phyloP scores from a whole-genome alignment of 257 asterid genomes.

The Fraxinus americana region DNA sequence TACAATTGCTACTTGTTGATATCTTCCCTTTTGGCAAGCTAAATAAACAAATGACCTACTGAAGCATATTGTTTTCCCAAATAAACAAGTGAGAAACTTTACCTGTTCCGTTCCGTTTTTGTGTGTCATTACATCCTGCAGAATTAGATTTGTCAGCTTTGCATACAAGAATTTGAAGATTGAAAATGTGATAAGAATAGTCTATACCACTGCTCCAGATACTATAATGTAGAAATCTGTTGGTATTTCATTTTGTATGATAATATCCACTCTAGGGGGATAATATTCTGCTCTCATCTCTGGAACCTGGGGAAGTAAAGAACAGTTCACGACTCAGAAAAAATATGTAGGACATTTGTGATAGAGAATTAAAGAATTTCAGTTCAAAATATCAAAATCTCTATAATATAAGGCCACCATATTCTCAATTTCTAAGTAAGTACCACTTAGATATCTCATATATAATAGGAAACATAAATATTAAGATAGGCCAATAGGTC shows the following conservation, averaged over 20 bases:
- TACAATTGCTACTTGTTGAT: neutral
- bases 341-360: neutral
- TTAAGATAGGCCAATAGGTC: neutral
- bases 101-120: conserved; percentile 82
- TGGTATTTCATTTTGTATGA: conserved; percentile 85
- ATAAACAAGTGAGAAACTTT: conserved; percentile 3
- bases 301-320: conserved; percentile 59
- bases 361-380: neutral
- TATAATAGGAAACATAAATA: neutral
- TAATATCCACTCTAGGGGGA: conserved; percentile 89
- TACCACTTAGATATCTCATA: neutral
- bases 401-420: neutral
- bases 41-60: conserved; percentile 1
- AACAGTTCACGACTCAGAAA: neutral
- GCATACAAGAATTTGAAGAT: conserved; percentile 11
- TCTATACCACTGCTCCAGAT: conserved; percentile 87
- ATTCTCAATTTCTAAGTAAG: neutral
- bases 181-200: conserved; percentile 11
- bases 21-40: neutral
- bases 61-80: neutral
- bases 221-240: conserved; percentile 90
- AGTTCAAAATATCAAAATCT: neutral
- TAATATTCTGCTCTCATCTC: conserved; percentile 93
- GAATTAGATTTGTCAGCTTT: conserved; percentile 35
- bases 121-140: conserved; percentile 79